These are phyloP conservation scores for Fusarium newnesense DNA, from an alignment of 2,329 filamentous ascomycete species.

Conservation along the genomic window DNA sequence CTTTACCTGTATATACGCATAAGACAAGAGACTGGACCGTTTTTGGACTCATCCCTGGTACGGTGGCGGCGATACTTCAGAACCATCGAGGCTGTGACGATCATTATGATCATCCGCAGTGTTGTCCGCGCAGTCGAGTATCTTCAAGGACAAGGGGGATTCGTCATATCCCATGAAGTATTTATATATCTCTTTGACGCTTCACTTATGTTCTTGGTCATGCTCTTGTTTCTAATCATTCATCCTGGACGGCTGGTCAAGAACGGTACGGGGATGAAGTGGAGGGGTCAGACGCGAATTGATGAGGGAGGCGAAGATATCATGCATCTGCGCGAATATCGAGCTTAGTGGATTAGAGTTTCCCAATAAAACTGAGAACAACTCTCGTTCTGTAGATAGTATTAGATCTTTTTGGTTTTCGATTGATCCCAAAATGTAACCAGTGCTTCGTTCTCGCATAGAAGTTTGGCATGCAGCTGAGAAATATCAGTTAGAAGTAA, in stretches of 20 bases:
- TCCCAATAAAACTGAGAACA: accelerated
- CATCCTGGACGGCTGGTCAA: slow-evolving; percentile 8
- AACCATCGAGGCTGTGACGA: slow-evolving; percentile 47
- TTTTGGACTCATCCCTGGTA: slow-evolving; percentile 20
- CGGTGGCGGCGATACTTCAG: slow-evolving; percentile 47
- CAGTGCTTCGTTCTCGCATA: not conserved
- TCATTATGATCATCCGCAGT: slow-evolving; percentile 57
- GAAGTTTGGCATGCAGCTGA: too few relatives aligned
- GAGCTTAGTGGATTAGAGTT: accelerated
- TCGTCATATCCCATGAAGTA: slow-evolving; percentile 53
- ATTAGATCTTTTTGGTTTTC: accelerated
- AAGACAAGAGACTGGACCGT: not conserved
- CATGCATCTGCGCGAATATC: not conserved
- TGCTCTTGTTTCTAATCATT: slow-evolving; percentile 48
- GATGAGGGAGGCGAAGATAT: not conserved
- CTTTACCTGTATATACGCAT: not conserved
- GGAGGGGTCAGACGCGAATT: not conserved
- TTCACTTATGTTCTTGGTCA: slow-evolving; percentile 53
- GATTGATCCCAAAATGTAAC: not conserved
- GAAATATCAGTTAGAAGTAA: too few relatives aligned
- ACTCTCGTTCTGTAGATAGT: accelerated
- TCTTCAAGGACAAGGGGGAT: slow-evolving; percentile 53
- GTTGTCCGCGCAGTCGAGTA: slow-evolving; percentile 61
- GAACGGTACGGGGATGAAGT: not conserved
- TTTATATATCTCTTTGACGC: slow-evolving; percentile 59